Evolutionary conservation across 768 basidiomycete genomes (phyloP).

Genomic region (Phylloporus scabripes): DNA sequence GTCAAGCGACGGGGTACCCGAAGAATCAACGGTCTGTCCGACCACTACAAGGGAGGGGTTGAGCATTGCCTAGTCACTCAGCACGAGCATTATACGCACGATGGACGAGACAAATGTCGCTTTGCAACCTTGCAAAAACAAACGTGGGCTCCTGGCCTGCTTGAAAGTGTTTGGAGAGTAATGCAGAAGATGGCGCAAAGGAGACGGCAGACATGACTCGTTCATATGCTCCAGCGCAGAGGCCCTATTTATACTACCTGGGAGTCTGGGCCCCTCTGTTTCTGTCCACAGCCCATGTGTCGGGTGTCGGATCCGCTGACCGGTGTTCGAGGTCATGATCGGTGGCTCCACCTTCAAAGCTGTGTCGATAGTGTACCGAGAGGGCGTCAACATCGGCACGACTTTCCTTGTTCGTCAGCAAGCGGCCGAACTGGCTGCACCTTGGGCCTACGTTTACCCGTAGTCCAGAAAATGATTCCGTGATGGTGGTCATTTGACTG

Average conservation of each 20-base stretch:
- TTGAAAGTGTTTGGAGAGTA: conserved; percentile 13
- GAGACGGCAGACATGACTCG: conserved; percentile 14
- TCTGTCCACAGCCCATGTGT: neutral
- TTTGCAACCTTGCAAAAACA: conserved; percentile 30
- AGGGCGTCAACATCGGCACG: no score
- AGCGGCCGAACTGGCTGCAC: neutral
- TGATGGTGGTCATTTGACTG: neutral
- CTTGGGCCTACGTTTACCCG: neutral
- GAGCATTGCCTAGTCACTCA: neutral
- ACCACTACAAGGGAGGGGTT: conserved; percentile 4
- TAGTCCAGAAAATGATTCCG: neutral
- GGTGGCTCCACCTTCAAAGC: neutral
- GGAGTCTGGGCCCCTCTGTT: no score
- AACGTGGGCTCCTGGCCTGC: conserved; percentile 26
- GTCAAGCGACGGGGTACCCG: conserved; percentile 13
- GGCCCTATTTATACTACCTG: neutral
- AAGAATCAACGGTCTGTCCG: conserved; percentile 16
- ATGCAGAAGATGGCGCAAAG: conserved; percentile 19
- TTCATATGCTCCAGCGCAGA: neutral
- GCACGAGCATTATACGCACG: conserved; percentile 11
- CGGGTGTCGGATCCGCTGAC: neutral
- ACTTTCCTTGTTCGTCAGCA: no score
- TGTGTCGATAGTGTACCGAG: neutral
- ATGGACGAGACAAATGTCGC: conserved; percentile 27
- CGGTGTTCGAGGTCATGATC: no score